These are phyloP conservation scores for Avena eriantha DNA, from an alignment of 176 grass and related monocot genomes.

Conservation along the genomic window DNA sequence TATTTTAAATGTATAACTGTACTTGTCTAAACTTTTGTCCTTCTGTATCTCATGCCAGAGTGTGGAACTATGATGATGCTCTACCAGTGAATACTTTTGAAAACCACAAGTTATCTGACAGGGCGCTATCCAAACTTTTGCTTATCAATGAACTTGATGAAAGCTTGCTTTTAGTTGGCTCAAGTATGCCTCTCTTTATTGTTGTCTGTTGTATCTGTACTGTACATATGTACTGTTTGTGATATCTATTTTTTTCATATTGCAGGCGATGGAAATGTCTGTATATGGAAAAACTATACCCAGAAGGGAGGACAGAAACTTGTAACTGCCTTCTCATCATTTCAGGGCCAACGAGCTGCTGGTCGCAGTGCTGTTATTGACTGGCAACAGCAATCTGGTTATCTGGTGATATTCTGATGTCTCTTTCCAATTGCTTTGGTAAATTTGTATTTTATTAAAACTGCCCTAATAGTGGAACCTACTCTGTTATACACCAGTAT, in stretches of 20 bases:
- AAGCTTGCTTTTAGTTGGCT: conserved; percentile 92
- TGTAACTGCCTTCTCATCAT: conserved; percentile 92
- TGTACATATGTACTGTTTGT: conserved; percentile 39
- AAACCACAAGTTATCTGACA: conserved; percentile 86
- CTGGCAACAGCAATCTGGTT: conserved; percentile 98
- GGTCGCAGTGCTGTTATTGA: conserved; percentile 72
- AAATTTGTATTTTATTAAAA: conserved; percentile 11
- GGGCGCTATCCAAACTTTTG: conserved; percentile 85
- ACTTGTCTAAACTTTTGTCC: conserved; percentile 39
- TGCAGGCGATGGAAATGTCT: conserved; percentile 95
- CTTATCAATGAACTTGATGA: conserved; percentile 97
- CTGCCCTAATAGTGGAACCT: conserved; percentile 37
- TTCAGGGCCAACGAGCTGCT: conserved; percentile 64
- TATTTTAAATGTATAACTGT: conserved; percentile 25
- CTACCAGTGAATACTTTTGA: conserved; percentile 75
- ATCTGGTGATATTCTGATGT: conserved; percentile 63
- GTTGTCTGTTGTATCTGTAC: not conserved
- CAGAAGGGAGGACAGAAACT: conserved; percentile 80
- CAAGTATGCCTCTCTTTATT: conserved; percentile 62
- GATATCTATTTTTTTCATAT: conserved; percentile 26
- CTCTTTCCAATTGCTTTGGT: not conserved
- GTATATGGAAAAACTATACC: conserved; percentile 89
- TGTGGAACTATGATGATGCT: conserved; percentile 91
- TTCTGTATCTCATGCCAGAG: conserved; percentile 58
- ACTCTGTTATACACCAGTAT: conserved; percentile 61